Evolutionary conservation across 208 protist genomes (phyloP).

Genomic region (Herpetomonas tarakana): DNA sequence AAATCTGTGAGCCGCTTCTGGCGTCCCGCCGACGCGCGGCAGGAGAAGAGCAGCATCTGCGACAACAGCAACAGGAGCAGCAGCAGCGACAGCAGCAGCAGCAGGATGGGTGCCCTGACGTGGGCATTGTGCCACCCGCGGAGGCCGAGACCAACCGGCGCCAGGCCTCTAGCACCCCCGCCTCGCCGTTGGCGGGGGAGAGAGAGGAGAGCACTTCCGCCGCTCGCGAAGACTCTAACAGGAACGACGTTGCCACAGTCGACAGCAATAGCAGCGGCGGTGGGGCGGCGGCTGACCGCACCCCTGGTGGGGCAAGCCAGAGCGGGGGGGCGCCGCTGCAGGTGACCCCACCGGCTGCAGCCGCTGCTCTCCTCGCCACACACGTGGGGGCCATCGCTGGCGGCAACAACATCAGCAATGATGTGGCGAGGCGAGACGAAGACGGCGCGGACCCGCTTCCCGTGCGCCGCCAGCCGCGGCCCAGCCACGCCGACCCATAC

Average conservation of each 20-base stretch:
- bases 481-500: background rate
- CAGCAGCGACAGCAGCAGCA: background rate
- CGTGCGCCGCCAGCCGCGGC: too few relatives aligned
- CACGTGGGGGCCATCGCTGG: too few relatives aligned
- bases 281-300: too few relatives aligned
- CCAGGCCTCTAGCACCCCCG: background rate
- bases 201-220: too few relatives aligned
- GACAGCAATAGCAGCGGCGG: too few relatives aligned
- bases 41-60: background rate
- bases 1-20: conserved; percentile 25
- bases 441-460: background rate
- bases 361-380: background rate
- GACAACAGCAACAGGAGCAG: background rate
- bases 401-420: background rate
- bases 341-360: background rate
- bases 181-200: too few relatives aligned
- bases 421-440: background rate
- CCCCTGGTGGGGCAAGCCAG: background rate
- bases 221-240: too few relatives aligned
- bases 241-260: too few relatives aligned
- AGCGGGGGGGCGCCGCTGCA: background rate
- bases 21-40: background rate
- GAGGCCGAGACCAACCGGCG: background rate
- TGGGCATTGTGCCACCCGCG: background rate
- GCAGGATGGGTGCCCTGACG: too few relatives aligned